Evolutionary conservation across 371 early-diverging fungal species (phyloP).

Genomic region (Rhizopus sp.): DNA sequence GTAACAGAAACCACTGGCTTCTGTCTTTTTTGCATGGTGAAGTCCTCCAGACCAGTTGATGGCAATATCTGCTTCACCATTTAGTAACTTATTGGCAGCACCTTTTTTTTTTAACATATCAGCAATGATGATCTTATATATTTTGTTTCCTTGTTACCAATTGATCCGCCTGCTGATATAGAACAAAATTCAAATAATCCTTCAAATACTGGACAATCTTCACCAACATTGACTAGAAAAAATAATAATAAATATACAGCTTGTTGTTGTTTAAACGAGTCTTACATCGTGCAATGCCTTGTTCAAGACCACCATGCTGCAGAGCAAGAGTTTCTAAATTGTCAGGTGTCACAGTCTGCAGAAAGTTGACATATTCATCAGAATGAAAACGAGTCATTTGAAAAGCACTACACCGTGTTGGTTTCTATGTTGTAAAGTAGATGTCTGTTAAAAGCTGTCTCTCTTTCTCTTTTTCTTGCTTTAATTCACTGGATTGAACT

Average conservation of each 20-base stretch:
- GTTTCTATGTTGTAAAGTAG: slow-evolving; percentile 55
- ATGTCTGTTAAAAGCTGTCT: neutral
- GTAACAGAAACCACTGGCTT: slow-evolving; percentile 99
- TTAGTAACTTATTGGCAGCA: slow-evolving; percentile 87
- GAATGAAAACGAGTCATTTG: slow-evolving; percentile 99
- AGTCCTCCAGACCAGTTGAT: slow-evolving; percentile 99
- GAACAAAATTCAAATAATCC: slow-evolving; percentile 96
- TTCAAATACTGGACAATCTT: slow-evolving; percentile 98
- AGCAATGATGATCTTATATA: neutral
- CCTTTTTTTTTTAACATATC: slow-evolving; percentile 44
- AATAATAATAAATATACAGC: neutral
- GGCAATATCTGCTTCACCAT: slow-evolving; percentile 90
- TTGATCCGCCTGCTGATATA: slow-evolving; percentile 93
- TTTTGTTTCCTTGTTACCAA: slow-evolving; percentile 57
- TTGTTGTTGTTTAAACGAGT: neutral
- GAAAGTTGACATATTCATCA: slow-evolving; percentile 98
- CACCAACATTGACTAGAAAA: slow-evolving; percentile 80
- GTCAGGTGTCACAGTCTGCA: slow-evolving; percentile 93
- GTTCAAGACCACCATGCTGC: slow-evolving; percentile 67
- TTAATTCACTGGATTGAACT: neutral
- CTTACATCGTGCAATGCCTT: slow-evolving; percentile 75
- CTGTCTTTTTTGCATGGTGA: slow-evolving; percentile 97
- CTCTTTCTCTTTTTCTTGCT: neutral
- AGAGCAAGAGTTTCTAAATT: slow-evolving; percentile 81
- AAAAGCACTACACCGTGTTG: slow-evolving; percentile 83